Base-by-base conservation (phyloP, 1,139 yeast genomes). In the Debaryomyces coudertii region DNA sequence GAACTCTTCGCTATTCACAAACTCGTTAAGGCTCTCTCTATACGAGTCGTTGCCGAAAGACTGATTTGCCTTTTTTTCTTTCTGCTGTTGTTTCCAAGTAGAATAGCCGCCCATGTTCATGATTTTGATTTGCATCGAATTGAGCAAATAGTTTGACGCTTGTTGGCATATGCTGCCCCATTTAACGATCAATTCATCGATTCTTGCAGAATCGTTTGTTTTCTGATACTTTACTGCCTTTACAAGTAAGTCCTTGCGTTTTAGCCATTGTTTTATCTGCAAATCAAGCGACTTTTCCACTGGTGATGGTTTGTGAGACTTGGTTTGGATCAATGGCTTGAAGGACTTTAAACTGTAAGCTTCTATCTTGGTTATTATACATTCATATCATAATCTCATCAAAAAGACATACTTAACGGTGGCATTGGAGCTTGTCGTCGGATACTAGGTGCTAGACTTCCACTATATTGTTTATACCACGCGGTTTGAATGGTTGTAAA, bases 91-190 rank as follows among this genome's bases (percentile, higher is more conserved):
- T 31, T 46, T 46, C 45, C 52, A 48, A 11, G 14, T 39, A 6
- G 23, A 30, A 23, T 35, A 33, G 1, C 60, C 61, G 11, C 60
- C 61, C 37, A 47, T 36, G 30, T 44, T 41, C 24, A 47, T 44
- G 31, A 56, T 48, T 34, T 51, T 54, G 16, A 53, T 16, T 29
- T 50, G 47, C 39, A 49, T 49, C 24, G 55, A 50, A 40, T 53
- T 55, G 20, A 41, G 45, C 14, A 57, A 42, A 27, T 55, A 55
- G 37, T 44, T 57, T 5, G 58, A 56, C 4, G 60, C 57, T 49
- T 47, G 46, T 20, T 53, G 52, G 20, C 55, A 51, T 12, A 46
- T 44, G 8, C 34, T 41, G 22, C 47, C 45, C 57, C 58, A 56
- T 40, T 57, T 53, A 5, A 24, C 27, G 5, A 50, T 53, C 42